Evolutionary conservation across 2,329 filamentous ascomycete genomes (phyloP).

Genomic region (Dothistroma pini): DNA sequence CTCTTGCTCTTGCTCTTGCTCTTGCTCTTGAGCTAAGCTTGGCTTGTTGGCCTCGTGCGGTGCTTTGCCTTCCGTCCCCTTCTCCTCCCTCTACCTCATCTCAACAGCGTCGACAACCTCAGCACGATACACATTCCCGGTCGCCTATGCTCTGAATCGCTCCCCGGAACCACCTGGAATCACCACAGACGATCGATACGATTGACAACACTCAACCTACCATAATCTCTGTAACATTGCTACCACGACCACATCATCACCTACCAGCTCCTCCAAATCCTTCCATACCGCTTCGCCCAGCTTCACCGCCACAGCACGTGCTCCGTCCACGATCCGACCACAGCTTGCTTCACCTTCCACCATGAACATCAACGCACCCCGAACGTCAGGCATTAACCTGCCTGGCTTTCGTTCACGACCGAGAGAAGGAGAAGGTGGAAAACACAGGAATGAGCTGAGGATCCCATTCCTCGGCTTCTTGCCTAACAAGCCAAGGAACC

Average conservation of each 20-base stretch:
- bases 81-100: conserved; percentile 2
- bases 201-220: neutral
- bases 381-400: conserved; percentile 31
- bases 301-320: conserved; percentile 1
- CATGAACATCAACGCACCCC: conserved; percentile 40
- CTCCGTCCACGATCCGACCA: neutral
- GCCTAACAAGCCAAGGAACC: conserved; percentile 41
- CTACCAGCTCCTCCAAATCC: conserved; percentile 4
- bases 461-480: conserved; percentile 42
- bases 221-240: conserved; percentile 1
- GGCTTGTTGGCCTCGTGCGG: neutral
- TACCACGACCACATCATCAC: conserved; percentile 4
- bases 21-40: neutral
- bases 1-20: neutral
- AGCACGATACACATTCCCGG: neutral
- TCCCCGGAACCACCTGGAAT: neutral
- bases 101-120: neutral
- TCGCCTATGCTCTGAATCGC: neutral
- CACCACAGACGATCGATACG: neutral
- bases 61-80: neutral
- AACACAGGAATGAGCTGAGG: conserved; percentile 35
- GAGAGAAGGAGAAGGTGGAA: conserved; percentile 5
- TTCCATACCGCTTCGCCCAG: conserved; percentile 10
- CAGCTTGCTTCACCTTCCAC: conserved; percentile 6
- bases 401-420: conserved; percentile 14